Base-by-base conservation (phyloP, 352 stramenopile genomes). In the Pythium phragmitis region DNA sequence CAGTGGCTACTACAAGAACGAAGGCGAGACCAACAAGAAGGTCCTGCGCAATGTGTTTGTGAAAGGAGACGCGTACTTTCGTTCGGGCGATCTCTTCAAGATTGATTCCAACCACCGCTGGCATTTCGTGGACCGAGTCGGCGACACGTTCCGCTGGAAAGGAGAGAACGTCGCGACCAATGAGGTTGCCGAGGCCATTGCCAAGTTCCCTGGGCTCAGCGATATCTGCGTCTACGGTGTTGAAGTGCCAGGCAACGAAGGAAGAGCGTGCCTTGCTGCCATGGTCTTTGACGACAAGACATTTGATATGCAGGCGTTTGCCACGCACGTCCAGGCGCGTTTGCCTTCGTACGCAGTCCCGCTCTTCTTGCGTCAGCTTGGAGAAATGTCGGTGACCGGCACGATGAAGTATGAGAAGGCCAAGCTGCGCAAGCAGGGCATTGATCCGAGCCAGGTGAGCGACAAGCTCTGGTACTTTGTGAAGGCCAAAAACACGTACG, bases 101-200 rank as follows among this genome's bases (percentile, higher is more conserved):
- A 76, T 87, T 46, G 90, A 98, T 60, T 63, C 72, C 30, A 65
- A 77, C 8, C 73, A 80, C 7, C 91, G 82, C 67, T 94, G 89
- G 76, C 92, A 95, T 68, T 98, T 96, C 55, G 74, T 96, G 5
- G 93, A 98, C 60, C 85, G 92, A 14, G 82, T 97, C 17, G 92
- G 92, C 23, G 92, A 98, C 63, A 98, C 92, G 17, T 98, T 97
- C 68, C 83, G 92, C 16, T 98, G 92, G 89, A 98, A 98, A 55
- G 92, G 92, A 23, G 92, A 98, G 62, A 98, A 98, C 59, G 88
- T 97, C 16, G 84, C 87, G 42, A 98, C 92, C 2, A 95, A 87
- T 50, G 89, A 98, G 66, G 89, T 98, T 9, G 77, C 81, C 0
- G 76, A 94, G 43, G 84, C 84, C 3, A 69, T 98, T 21, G 82